phyloP scores from a whole-genome alignment of 768 basidiomycete genomes.

The Trametes maxima region DNA sequence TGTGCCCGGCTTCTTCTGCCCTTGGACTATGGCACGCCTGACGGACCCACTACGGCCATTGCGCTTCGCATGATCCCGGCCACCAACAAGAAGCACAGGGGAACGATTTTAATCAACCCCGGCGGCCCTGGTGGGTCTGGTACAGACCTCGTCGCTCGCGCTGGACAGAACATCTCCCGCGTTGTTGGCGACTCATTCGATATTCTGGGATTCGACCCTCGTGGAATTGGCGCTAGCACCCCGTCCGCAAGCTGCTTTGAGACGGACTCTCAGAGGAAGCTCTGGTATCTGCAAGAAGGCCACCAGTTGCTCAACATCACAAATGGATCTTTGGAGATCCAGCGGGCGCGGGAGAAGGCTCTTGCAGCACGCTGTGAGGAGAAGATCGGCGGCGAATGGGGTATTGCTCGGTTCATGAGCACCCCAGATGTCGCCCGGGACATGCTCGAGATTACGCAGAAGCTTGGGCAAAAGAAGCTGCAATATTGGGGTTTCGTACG shows the following conservation, averaged over 20 bases:
- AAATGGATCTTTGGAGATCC: slow-evolving; percentile 8
- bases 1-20: slow-evolving; percentile 26
- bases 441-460: slow-evolving; percentile 33
- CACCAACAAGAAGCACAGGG: slow-evolving; percentile 17
- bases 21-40: slow-evolving; percentile 22
- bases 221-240: slow-evolving; percentile 25
- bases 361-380: slow-evolving; percentile 14
- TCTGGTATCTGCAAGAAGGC: slow-evolving; percentile 19
- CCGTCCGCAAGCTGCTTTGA: slow-evolving; percentile 22
- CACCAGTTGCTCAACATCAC: slow-evolving; percentile 13
- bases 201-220: slow-evolving; percentile 27
- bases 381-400: slow-evolving; percentile 24
- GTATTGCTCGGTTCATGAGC: slow-evolving; percentile 28
- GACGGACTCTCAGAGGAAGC: slow-evolving; percentile 7
- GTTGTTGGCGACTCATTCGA: slow-evolving; percentile 22
- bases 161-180: slow-evolving; percentile 16
- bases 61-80: slow-evolving; percentile 25
- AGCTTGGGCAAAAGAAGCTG: slow-evolving; percentile 33
- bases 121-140: slow-evolving; percentile 25
- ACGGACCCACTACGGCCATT: slow-evolving; percentile 22
- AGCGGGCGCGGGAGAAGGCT: slow-evolving; percentile 9
- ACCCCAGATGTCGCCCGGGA: slow-evolving; percentile 35
- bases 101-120: slow-evolving; percentile 24
- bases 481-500: slow-evolving; percentile 36
- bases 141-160: slow-evolving; percentile 5